Percentiles rank a stretch among this genome's conserved stretches.
These are phyloP conservation scores for Neocallimastix lanati DNA, from an alignment of 192 early-diverging fungal genomes.

Conservation along the genomic window DNA sequence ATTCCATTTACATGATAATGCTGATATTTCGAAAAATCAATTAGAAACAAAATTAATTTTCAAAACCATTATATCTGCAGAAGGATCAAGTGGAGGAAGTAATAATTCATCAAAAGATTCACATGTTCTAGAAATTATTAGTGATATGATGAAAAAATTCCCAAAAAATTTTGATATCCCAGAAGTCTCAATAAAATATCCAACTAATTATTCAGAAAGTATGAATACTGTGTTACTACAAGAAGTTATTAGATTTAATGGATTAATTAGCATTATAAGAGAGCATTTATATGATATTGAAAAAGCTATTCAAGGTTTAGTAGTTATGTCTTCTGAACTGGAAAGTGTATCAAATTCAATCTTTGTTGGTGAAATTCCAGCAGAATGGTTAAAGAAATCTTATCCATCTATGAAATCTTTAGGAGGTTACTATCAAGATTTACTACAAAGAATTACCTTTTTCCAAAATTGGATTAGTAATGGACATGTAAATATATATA, in stretches of 20 bases:
- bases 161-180: slow-evolving; percentile 24
- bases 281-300: slow-evolving; percentile 36
- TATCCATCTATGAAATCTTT: slow-evolving; percentile 44
- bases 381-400: slow-evolving; percentile 36
- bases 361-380: slow-evolving; percentile 26
- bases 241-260: slow-evolving; percentile 48
- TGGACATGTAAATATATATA: slow-evolving; percentile 6
- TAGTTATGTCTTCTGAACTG: slow-evolving; percentile 41
- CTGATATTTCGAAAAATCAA: slow-evolving; percentile 39
- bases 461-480: slow-evolving; percentile 36
- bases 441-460: slow-evolving; percentile 27
- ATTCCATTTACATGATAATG: slow-evolving; percentile 40
- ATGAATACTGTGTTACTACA: slow-evolving; percentile 33
- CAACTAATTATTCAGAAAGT: slow-evolving; percentile 32
- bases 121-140: slow-evolving; percentile 27
- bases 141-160: slow-evolving; percentile 29
- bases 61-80: slow-evolving; percentile 26
- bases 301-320: slow-evolving; percentile 40
- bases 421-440: slow-evolving; percentile 30
- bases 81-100: slow-evolving; percentile 2
- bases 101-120: slow-evolving; percentile 26
- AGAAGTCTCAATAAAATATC: slow-evolving; percentile 24
- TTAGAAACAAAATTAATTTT: slow-evolving; percentile 38
- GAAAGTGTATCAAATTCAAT: slow-evolving; percentile 45
- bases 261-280: slow-evolving; percentile 30